A percentile compares a stretch with the other conserved stretches of the same genome.
Conservation (phyloP, 805 yeast species). For the Saturnispora serradocipensis region DNA sequence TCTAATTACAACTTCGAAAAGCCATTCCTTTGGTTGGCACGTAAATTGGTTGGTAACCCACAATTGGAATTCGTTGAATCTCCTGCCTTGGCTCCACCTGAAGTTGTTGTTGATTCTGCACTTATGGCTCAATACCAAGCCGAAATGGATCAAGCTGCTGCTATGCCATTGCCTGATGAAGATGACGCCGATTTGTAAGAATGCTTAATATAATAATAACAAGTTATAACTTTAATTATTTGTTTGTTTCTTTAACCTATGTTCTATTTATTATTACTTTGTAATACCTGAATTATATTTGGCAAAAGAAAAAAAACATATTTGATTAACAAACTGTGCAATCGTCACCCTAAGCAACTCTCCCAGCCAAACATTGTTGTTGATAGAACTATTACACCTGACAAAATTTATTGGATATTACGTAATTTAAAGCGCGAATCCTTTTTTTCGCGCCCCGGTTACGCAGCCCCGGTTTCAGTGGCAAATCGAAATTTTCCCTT, state of each 20-base stretch:
- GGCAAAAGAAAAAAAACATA: no score
- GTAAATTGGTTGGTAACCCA: slow-evolving; percentile 97
- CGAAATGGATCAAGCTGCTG: slow-evolving; percentile 99
- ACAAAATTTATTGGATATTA: no score
- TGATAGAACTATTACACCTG: no score
- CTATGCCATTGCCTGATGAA: slow-evolving; percentile 99
- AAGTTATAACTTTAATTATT: background rate
- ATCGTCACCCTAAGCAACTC: no score
- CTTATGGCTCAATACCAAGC: slow-evolving; percentile 98
- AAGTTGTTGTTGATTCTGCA: slow-evolving; percentile 92
- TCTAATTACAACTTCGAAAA: slow-evolving; percentile 99
- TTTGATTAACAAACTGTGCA: no score
- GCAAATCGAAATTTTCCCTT: background rate
- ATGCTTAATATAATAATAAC: background rate
- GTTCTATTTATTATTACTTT: background rate
- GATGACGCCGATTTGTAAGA: slow-evolving; percentile 96
- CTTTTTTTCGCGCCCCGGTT: background rate
- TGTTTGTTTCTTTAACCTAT: background rate
- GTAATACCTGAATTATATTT: no score
- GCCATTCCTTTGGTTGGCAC: slow-evolving; percentile 99
- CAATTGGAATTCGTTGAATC: slow-evolving; percentile 97
- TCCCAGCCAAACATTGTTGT: no score
- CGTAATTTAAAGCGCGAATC: background rate
- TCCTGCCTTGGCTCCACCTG: slow-evolving; percentile 99
- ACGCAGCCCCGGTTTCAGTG: background rate